Percentiles rank a stretch among this genome's conserved stretches.
Conservation (phyloP, 352 stramenopile genomes). For the Pythium brachiatum region DNA sequence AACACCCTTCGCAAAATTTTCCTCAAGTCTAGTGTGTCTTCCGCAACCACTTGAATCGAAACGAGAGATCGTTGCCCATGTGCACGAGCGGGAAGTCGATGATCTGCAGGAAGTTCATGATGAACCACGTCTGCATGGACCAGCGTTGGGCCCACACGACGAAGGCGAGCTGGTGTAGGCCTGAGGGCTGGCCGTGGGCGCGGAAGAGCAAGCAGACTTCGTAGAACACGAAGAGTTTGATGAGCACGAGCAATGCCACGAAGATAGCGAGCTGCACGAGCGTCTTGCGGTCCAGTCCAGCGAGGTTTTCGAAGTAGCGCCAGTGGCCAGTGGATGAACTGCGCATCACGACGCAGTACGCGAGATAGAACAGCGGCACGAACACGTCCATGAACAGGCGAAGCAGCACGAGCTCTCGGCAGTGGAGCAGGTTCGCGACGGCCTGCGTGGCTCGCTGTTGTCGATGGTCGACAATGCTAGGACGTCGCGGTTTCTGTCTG, state of each 20-base stretch:
- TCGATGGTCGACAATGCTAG: neutral
- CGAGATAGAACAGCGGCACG: constrained; percentile 14
- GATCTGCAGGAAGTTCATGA: constrained; percentile 4
- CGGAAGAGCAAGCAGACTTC: neutral
- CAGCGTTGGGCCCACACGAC: constrained; percentile 4
- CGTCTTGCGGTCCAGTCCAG: neutral
- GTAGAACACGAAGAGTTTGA: neutral
- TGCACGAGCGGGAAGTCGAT: constrained; percentile 16
- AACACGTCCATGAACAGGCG: constrained; percentile 20
- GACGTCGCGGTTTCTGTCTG: too few species aligned
- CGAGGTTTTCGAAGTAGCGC: constrained; percentile 4
- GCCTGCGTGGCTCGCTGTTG: neutral
- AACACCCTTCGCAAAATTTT: neutral
- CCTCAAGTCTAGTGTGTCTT: neutral
- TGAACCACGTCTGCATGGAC: constrained; percentile 16
- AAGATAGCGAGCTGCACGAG: neutral
- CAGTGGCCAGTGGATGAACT: neutral
- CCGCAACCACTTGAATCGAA: constrained; percentile 15
- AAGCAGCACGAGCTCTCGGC: constrained; percentile 18
- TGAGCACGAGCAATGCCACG: neutral
- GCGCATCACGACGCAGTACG: constrained; percentile 3
- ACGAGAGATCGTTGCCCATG: constrained; percentile 20
- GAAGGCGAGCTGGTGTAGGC: constrained; percentile 10
- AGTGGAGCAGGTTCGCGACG: constrained; percentile 15
- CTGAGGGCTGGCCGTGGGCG: neutral